These are phyloP conservation scores for Discostella stelligera DNA, from an alignment of 352 stramenopile species.

Conservation along the genomic window DNA sequence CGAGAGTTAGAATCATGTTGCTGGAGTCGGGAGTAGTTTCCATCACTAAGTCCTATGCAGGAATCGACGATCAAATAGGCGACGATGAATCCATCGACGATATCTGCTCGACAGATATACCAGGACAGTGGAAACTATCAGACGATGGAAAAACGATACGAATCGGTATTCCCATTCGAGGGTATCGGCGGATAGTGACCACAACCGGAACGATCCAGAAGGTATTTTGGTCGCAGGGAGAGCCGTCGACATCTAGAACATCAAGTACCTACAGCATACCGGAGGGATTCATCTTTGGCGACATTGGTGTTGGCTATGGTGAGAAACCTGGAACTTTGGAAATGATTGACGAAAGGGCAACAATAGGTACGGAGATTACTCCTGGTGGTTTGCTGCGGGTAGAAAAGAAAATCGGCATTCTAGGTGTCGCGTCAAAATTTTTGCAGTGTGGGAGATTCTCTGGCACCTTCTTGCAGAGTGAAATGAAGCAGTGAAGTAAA, in stretches of 20 bases:
- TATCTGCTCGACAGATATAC: constrained; percentile 17
- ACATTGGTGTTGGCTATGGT: constrained; percentile 56
- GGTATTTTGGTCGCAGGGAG: constrained; percentile 66
- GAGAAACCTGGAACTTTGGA: constrained; percentile 43
- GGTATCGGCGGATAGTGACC: constrained; percentile 71
- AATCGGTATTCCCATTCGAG: constrained; percentile 66
- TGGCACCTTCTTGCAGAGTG: constrained; percentile 17
- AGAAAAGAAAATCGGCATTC: constrained; percentile 67
- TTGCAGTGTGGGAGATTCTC: constrained; percentile 74
- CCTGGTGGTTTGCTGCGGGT: constrained; percentile 60
- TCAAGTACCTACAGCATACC: constrained; percentile 73
- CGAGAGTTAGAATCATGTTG: constrained; percentile 55
- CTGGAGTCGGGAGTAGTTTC: constrained; percentile 40
- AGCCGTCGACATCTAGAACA: constrained; percentile 56
- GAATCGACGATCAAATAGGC: constrained; percentile 11
- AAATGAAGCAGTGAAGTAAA: not conserved
- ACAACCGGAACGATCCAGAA: constrained; percentile 77
- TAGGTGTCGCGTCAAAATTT: constrained; percentile 62
- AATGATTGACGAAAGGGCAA: constrained; percentile 38
- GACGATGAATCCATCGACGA: constrained; percentile 16
- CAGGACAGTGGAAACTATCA: constrained; percentile 69
- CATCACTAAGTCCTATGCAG: constrained; percentile 23
- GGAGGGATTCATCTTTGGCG: constrained; percentile 68
- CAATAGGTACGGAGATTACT: constrained; percentile 13
- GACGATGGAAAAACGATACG: constrained; percentile 69